Evolutionary conservation across 148 eudicot genomes (phyloP).

Genomic region (Drosera capensis): DNA sequence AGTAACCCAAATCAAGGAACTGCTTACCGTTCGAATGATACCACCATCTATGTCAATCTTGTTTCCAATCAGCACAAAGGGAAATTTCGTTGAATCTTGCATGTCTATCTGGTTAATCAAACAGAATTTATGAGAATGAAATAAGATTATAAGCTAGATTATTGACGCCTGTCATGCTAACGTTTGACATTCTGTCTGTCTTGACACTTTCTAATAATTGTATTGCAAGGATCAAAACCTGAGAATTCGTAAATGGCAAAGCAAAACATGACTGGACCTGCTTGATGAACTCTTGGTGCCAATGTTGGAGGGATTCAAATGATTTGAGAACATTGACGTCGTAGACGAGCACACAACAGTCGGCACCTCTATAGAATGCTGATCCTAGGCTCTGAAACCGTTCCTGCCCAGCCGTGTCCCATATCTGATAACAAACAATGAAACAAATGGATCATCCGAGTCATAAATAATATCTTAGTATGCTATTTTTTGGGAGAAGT

Average conservation of each 20-base stretch:
- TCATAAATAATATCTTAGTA: too few species aligned
- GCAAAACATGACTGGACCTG: conserved; percentile 25
- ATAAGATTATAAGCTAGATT: too few species aligned
- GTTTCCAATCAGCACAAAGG: conserved; percentile 53
- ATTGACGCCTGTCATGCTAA: too few species aligned
- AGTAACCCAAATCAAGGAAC: background rate
- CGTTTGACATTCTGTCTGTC: background rate
- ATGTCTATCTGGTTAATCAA: conserved; percentile 30
- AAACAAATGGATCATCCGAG: background rate
- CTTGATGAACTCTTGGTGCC: conserved; percentile 51
- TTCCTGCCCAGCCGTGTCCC: conserved; percentile 64
- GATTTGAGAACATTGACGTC: conserved; percentile 52
- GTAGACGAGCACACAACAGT: conserved; percentile 47
- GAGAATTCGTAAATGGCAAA: background rate
- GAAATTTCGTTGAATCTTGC: conserved; percentile 37
- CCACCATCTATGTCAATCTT: conserved; percentile 64
- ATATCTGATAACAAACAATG: conserved; percentile 19
- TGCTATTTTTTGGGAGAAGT: too few species aligned
- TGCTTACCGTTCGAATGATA: conserved; percentile 44
- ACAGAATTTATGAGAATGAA: background rate
- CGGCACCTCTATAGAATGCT: conserved; percentile 56
- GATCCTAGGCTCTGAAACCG: conserved; percentile 56
- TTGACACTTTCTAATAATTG: background rate
- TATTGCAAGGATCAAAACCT: background rate
- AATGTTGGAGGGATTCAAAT: conserved; percentile 43